Evolutionary conservation across 495 filamentous ascomycete species (phyloP).

Genomic region (Cryomyces minteri): DNA sequence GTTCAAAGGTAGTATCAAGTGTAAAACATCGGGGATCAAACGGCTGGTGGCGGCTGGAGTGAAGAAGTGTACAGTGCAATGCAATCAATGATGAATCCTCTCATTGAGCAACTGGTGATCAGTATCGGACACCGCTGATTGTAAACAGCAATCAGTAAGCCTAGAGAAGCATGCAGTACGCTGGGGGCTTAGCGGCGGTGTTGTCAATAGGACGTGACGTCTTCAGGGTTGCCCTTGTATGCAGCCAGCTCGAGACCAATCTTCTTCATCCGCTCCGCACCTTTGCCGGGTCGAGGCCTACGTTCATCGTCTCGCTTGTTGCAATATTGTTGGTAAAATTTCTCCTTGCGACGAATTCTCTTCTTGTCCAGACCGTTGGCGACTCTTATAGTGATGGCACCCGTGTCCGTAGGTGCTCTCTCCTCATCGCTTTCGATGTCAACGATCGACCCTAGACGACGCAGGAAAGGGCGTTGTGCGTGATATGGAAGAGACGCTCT

Average conservation of each 20-base stretch:
- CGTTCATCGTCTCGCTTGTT: slow-evolving; percentile 24
- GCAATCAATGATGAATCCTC: neutral
- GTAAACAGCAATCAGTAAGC: neutral
- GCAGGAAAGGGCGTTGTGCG: slow-evolving; percentile 1
- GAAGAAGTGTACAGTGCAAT: neutral
- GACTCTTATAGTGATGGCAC: slow-evolving; percentile 60
- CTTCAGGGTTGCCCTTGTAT: slow-evolving; percentile 10
- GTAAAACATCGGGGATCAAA: too few species aligned
- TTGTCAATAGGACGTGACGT: slow-evolving; percentile 9
- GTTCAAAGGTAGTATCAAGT: neutral
- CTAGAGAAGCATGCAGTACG: neutral
- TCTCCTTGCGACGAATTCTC: slow-evolving; percentile 76
- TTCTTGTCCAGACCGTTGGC: slow-evolving; percentile 92
- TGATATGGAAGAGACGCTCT: slow-evolving; percentile 20
- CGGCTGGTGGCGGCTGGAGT: neutral
- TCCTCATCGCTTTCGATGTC: slow-evolving; percentile 1
- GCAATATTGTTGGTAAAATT: slow-evolving; percentile 69
- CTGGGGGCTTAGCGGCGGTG: neutral
- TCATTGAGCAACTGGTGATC: too few species aligned
- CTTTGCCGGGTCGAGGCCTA: slow-evolving; percentile 56
- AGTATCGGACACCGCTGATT: too few species aligned
- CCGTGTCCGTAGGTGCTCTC: too few species aligned
- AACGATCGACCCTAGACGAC: neutral
- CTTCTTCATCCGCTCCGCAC: slow-evolving; percentile 86
- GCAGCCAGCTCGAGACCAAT: slow-evolving; percentile 51